Evolutionary conservation across 192 early-diverging fungal genomes (phyloP).

Genomic region (Podochytrium sp.): DNA sequence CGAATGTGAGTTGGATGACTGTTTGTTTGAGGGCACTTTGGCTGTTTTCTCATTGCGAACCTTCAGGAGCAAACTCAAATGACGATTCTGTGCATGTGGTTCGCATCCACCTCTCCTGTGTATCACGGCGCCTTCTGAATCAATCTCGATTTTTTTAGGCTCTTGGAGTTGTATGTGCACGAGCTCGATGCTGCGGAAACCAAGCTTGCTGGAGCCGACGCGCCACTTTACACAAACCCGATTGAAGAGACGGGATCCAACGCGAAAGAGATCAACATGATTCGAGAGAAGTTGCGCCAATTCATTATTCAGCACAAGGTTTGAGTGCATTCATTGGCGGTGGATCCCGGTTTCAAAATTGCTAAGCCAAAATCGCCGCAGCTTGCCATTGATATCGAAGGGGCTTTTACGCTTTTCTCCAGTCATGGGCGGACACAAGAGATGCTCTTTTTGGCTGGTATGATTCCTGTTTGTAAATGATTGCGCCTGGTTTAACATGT

Average conservation of each 20-base stretch:
- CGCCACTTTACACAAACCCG: background rate
- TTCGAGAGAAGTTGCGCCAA: conserved; percentile 72
- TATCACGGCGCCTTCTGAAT: background rate
- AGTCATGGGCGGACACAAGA: conserved; percentile 86
- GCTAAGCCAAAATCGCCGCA: conserved; percentile 1
- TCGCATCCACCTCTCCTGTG: background rate
- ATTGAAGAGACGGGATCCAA: background rate
- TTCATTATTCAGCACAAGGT: conserved; percentile 77
- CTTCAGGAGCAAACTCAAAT: conserved; percentile 15
- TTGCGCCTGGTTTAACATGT: background rate
- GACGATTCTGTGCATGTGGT: conserved; percentile 36
- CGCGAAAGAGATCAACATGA: conserved; percentile 56
- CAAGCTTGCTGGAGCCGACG: background rate
- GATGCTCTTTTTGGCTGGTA: conserved; percentile 51
- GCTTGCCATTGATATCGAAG: conserved; percentile 51
- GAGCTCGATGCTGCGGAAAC: conserved; percentile 31
- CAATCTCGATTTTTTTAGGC: conserved; percentile 21
- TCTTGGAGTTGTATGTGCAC: conserved; percentile 23
- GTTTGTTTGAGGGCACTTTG: too few relatives aligned
- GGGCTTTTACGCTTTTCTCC: conserved; percentile 79
- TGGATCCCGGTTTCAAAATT: background rate
- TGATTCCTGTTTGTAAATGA: background rate
- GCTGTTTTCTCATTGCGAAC: conserved; percentile 58
- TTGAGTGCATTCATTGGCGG: background rate
- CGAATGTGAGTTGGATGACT: conserved; percentile 69